Evolutionary conservation across 2,329 filamentous ascomycete species (phyloP), one percentile per base, ranked within the genome.

Genomic region (Alternaria arbusti): DNA sequence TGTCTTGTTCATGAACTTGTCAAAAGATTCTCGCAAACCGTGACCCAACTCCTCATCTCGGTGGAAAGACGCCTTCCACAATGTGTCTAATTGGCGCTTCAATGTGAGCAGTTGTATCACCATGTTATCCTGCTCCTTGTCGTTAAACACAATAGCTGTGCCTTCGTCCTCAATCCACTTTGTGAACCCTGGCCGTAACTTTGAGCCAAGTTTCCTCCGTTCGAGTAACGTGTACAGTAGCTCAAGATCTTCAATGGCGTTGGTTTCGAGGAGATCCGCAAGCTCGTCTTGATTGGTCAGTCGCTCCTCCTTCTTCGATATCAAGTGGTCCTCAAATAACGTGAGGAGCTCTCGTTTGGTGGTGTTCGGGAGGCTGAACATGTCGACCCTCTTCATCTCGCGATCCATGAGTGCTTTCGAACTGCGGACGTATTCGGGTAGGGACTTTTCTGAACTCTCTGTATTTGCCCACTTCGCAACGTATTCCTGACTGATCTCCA

Each of bases 1-100:
- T 5, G 86, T 87, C 78, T 96, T 92, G 79, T 99, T 99, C 85
- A 99, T 97, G 72, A 98, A 97, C 1, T 85, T 86, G 57, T 92
- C 90, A 75, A 99, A 98, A 0, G 93, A 87, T 73, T 97, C 93
- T 59, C 96, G 88, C 69, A 99, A 85, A 11, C 87, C 88, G 78
- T 94, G 91, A 0, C 89, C 87, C 52, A 98, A 89, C 22, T 88
- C 86, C n/a, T 93, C 88, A 69, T 97, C 88, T 57, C 88, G 89
- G 50, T 87, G 85, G 74, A 99, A 97, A 0, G 93, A 90, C 52
- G 90, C 87, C 44, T 89, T 87, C 76, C 93, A 91, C 70, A 95
- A 89, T 44, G 89, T 82, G 74, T 97, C 94, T 9, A 97, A 83
- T 30, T 90, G 88, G 51, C 89, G 87, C 76, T 97, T 94, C 70